Evolutionary conservation across 345 rosid species (phyloP).

Genomic region (Murraya koenigii): DNA sequence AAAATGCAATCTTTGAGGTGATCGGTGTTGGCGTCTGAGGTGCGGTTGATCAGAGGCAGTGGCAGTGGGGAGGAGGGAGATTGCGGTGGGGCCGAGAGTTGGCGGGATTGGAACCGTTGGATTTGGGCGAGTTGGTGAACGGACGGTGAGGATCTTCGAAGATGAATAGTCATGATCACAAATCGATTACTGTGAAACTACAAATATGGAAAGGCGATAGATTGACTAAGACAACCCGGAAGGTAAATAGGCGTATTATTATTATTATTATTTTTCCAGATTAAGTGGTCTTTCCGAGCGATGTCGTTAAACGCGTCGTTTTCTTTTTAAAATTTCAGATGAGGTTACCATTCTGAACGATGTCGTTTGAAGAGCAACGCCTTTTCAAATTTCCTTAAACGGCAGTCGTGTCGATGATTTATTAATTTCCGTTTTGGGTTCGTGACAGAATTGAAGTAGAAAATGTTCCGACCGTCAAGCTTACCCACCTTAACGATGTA

Average conservation of each 20-base stretch:
- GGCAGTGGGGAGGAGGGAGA: conserved; percentile 33
- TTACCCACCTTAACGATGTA: no score
- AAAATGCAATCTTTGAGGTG: conserved; percentile 1
- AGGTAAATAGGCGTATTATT: no score
- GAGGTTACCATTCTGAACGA: no score
- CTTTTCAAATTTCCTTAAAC: no score
- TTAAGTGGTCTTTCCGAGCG: not conserved
- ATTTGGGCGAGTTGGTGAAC: conserved; percentile 26
- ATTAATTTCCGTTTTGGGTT: no score
- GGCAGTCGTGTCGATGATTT: no score
- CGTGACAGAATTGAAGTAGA: no score
- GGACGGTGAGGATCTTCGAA: conserved; percentile 41
- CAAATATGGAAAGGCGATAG: not conserved
- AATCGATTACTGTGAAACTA: not conserved
- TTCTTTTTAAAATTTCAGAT: no score
- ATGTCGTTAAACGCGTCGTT: not conserved
- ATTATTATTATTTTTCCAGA: not conserved
- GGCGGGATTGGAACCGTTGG: conserved; percentile 49
- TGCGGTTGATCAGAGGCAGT: conserved; percentile 18
- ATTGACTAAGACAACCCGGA: not conserved
- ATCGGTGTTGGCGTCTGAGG: conserved; percentile 16
- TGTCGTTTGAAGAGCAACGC: no score
- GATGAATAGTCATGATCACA: conserved; percentile 35
- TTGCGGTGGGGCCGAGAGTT: conserved; percentile 26
- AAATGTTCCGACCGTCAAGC: no score